These are phyloP conservation scores for Rutstroemia sp. DNA, from an alignment of 2,329 filamentous ascomycete genomes.

Conservation along the genomic window DNA sequence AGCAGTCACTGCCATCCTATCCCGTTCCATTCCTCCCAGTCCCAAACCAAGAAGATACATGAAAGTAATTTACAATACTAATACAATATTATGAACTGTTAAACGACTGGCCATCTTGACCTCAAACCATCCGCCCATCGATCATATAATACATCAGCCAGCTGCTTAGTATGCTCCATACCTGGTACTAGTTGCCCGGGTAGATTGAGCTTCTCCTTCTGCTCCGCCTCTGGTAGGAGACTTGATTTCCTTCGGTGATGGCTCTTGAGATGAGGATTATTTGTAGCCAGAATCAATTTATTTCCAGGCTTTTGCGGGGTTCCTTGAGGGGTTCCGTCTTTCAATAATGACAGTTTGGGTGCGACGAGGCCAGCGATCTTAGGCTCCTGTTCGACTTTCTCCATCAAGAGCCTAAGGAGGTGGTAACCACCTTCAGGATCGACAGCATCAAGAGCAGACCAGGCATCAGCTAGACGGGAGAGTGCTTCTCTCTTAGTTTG, in stretches of 20 bases:
- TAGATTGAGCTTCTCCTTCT: conserved; percentile 39
- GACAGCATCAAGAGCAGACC: conserved; percentile 73
- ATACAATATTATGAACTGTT: background rate
- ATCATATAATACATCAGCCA: conserved; percentile 84
- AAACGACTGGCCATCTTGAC: conserved; percentile 52
- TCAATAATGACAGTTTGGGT: conserved; percentile 32
- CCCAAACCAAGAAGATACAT: background rate
- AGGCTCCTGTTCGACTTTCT: conserved; percentile 62
- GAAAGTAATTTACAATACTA: conserved; percentile 1
- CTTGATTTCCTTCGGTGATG: conserved; percentile 53
- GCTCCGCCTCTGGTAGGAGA: conserved; percentile 41
- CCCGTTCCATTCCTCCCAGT: background rate
- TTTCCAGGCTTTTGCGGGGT: conserved; percentile 25
- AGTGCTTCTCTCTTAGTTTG: conserved; percentile 75
- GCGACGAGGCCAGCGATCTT: conserved; percentile 44
- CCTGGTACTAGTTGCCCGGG: conserved; percentile 56
- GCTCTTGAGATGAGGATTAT: conserved; percentile 78
- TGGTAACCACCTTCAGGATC: conserved; percentile 90
- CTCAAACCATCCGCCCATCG: conserved; percentile 83
- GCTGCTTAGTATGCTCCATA: conserved; percentile 86
- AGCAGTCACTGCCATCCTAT: background rate
- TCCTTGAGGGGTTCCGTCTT: conserved; percentile 52
- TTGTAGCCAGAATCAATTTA: conserved; percentile 71
- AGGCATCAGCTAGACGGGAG: conserved; percentile 76
- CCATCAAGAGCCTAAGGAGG: conserved; percentile 69